These are phyloP conservation scores for Gigaspora rosea DNA, from an alignment of 192 early-diverging fungal genomes.

Conservation along the genomic window DNA sequence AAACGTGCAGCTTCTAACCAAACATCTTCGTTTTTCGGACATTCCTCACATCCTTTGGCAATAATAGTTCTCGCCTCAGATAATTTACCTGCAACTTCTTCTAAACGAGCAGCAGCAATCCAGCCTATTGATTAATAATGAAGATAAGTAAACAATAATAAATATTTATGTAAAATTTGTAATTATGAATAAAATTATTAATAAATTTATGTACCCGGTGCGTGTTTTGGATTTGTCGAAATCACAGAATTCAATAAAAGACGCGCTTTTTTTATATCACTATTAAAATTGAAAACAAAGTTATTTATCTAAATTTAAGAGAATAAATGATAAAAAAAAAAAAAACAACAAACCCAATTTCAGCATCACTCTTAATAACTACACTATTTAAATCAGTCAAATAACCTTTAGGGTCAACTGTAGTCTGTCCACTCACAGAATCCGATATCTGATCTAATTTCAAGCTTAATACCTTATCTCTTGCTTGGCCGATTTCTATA, in stretches of 20 bases:
- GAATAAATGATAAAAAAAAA: neutral
- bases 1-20: slow-evolving; percentile 97
- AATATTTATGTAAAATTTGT: no score
- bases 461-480: slow-evolving; percentile 87
- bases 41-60: slow-evolving; percentile 90
- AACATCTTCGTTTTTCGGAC: slow-evolving; percentile 91
- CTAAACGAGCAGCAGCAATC: slow-evolving; percentile 96
- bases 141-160: no score
- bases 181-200: no score
- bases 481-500: slow-evolving; percentile 87
- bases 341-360: slow-evolving; percentile 51
- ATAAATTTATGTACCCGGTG: slow-evolving; percentile 54
- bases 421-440: slow-evolving; percentile 83
- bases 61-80: slow-evolving; percentile 84
- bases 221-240: slow-evolving; percentile 92
- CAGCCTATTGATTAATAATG: slow-evolving; percentile 51
- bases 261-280: slow-evolving; percentile 89
- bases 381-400: slow-evolving; percentile 89
- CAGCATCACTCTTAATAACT: slow-evolving; percentile 76
- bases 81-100: slow-evolving; percentile 88
- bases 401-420: slow-evolving; percentile 95
- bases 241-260: slow-evolving; percentile 88
- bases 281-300: slow-evolving; percentile 36
- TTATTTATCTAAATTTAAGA: slow-evolving; percentile 29
- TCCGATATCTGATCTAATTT: slow-evolving; percentile 93